Conservation (phyloP, 1,284 basidiomycete species). For the Athelia psychrophila region DNA sequence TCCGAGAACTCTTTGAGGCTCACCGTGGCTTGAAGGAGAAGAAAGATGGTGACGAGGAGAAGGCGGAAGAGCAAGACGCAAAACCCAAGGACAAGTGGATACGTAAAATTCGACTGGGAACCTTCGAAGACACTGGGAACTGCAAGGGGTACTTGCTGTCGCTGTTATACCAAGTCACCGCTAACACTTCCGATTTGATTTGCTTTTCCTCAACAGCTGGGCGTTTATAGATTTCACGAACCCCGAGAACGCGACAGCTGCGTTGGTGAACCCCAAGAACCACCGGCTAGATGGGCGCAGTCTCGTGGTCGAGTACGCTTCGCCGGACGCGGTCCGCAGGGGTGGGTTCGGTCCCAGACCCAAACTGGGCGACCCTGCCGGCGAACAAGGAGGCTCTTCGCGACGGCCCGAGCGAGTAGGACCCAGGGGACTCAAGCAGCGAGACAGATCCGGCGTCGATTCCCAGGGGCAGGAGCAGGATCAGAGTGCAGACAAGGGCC, state of each 20-base stretch:
- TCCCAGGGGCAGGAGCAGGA: constrained; percentile 7
- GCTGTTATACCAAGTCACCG: not conserved
- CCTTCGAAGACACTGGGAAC: constrained; percentile 91
- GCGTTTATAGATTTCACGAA: constrained; percentile 93
- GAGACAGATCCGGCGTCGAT: not conserved
- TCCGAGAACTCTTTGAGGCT: constrained; percentile 70
- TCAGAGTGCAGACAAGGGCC: constrained; percentile 11
- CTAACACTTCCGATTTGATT: not conserved
- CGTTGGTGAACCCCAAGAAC: constrained; percentile 83
- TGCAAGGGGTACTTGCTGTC: constrained; percentile 85
- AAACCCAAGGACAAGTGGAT: constrained; percentile 58
- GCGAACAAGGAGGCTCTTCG: constrained; percentile 7
- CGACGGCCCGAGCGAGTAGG: constrained; percentile 3
- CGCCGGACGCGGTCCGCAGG: constrained; percentile 79
- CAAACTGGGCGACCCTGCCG: constrained; percentile 12
- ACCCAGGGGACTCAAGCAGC: constrained; percentile 4
- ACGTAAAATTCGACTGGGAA: constrained; percentile 89
- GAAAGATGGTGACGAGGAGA: constrained; percentile 21
- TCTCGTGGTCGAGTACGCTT: constrained; percentile 87
- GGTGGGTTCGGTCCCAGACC: constrained; percentile 40
- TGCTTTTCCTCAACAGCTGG: constrained; percentile 53
- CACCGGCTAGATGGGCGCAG: constrained; percentile 82
- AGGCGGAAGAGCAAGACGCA: constrained; percentile 24
- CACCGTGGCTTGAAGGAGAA: constrained; percentile 41
- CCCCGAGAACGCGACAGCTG: constrained; percentile 76